Evolutionary conservation across 805 yeast species (phyloP), one percentile per base, ranked within the genome.

Genomic region (Cyberlindnera maritima): DNA sequence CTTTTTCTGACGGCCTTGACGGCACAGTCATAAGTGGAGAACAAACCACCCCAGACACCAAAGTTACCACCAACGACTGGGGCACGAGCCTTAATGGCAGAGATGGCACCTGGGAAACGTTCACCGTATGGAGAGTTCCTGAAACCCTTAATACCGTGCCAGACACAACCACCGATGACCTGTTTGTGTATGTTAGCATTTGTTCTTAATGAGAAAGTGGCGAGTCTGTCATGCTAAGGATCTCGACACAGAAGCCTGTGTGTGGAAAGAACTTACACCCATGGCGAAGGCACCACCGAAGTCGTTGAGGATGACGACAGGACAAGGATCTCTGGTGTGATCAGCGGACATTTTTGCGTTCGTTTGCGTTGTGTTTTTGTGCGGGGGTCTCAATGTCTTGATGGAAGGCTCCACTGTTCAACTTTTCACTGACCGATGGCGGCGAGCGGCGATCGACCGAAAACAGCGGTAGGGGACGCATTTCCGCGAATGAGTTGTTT

Each of bases 131-230:
- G 99, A 12, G 97, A 90, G 77, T 94, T 94, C 69, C 99, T 81
- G 78, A 94, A 94, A 42, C 99, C 99, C 68, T 94, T 94, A 64
- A 94, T 85, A 65, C 98, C 97, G 74, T 94, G 98, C 99, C 99
- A 94, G 53, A 94, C 83, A 60, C 92, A 83, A 56, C 99, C 99
- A 74, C 99, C 99, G 63, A 94, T 87, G 59, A 82, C 55, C 55
- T 52, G 5, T 21, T 21, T 21, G 19, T 10, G 5, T 19, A 20
- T 37, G 10, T 15, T 28, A 28, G 31, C 11, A 28, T 5, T 28
- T 28, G 28, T 25, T n/a, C n/a, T n/a, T n/a, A n/a, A n/a, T n/a
- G n/a, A n/a, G n/a, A 35, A 11, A 28, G 12, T 8, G n/a, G 21
- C 12, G n/a, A n/a, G n/a, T n/a, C n/a, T n/a, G n/a, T n/a, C n/a